phyloP scores from a whole-genome alignment of 805 yeast genomes.

The Candida loeiensis region DNA sequence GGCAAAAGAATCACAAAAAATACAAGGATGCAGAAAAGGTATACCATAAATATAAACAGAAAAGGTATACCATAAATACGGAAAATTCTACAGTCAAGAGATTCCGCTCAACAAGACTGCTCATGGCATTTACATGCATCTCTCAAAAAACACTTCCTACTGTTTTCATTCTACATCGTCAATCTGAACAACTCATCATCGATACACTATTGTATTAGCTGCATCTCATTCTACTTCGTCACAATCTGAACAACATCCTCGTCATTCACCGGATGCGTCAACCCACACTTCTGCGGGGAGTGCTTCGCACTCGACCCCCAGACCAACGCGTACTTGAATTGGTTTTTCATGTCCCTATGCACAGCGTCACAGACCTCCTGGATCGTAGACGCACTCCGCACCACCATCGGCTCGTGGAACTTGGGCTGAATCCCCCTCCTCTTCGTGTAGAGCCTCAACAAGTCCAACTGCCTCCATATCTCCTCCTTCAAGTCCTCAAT shows the following conservation, averaged over 20 bases:
- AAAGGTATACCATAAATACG: not conserved
- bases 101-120: no score
- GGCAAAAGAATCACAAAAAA: not conserved
- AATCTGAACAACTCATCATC: no score
- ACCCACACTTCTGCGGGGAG: slow-evolving; percentile 95
- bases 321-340: slow-evolving; percentile 89
- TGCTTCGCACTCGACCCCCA: slow-evolving; percentile 97
- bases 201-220: no score
- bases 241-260: slow-evolving; percentile 93
- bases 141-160: not conserved
- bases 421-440: slow-evolving; percentile 79
- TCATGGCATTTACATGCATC: no score
- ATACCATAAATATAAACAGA: not conserved
- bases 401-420: slow-evolving; percentile 87
- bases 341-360: slow-evolving; percentile 87
- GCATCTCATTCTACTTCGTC: slow-evolving; percentile 52
- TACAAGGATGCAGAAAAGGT: not conserved
- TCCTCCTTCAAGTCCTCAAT: slow-evolving; percentile 85
- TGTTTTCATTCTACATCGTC: not conserved
- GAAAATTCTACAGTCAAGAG: not conserved
- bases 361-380: slow-evolving; percentile 88
- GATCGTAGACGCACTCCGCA: slow-evolving; percentile 71
- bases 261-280: slow-evolving; percentile 76
- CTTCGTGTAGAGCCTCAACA: slow-evolving; percentile 83
- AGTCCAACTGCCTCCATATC: slow-evolving; percentile 83